Base-by-base conservation (phyloP, 805 yeast species). In the Lipomyces sp. region DNA sequence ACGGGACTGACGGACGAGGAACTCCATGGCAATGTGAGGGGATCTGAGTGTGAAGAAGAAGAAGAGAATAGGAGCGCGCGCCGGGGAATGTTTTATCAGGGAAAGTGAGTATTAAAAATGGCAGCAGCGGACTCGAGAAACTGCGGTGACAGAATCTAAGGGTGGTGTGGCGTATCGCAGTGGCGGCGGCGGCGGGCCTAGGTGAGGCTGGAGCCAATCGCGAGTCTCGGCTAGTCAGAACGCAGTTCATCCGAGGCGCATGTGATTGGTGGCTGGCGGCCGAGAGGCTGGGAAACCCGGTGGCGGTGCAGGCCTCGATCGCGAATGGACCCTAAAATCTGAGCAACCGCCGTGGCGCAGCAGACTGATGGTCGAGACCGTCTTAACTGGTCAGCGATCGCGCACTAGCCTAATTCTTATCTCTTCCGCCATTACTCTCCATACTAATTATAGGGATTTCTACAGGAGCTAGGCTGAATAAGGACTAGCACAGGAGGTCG, bases 1-100 rank as follows among this genome's bases (percentile, higher is more conserved):
- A 80, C 88, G 83, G 30, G 97, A 90, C 69, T 88, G 88, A 74
- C 88, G 87, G 53, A 93, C 86, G 61, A 91, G 77, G 33, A 90
- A 78, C 76, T 92, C 98, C 98, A 92, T 92, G 53, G 63, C 51
- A 37, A 51, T 51, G 54, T 8, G 35, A 29, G 8, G 6, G 29
- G 58, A 55, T 55, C 7, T 2, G 45, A 32, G 18, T 32, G 42
- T 55, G 58, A 42, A 55, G 8, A 15, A 30, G 10, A n/a, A n/a
- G 18, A 18, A 55, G 8, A 3, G 30, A 15, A 18, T 0, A 15
- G 8, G 58, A 55, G 58, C 54, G 24, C n/a, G 24, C 3, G 54
- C 54, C 54, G 33, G 24, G 24, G 24, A 29, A n/a, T 11, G 8
- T 51, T 50, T 51, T 51, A 51, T 51, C 54, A 13, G 30, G 8